Base-by-base conservation (phyloP, 345 rosid species). In the Sonneratia caseolaris region DNA sequence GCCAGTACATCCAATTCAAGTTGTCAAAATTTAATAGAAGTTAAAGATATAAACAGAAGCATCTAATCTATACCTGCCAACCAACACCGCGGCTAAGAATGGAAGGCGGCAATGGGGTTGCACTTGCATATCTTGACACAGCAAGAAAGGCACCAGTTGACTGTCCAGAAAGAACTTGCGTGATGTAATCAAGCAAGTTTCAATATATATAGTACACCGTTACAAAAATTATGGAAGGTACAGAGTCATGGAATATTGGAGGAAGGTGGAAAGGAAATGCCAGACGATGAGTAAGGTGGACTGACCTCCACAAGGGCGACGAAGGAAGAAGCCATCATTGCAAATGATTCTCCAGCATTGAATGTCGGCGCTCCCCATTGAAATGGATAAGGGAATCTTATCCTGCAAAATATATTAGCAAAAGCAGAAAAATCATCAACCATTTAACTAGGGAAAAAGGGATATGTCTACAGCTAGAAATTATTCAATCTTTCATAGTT, bases 281-380 rank as follows among this genome's bases (percentile, higher is more conserved):
- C 37, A 13, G 2, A 62, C 9, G 12, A 13, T 35, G 38, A 62
- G 2, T 62, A 62, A 35, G 59, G 38, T 27, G 42, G 67, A 74
- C 74, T 68, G 73, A 86, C 98, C 98, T 94, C 98, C 55, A 90
- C 92, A 70, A 94, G 91, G 24, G 97, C 85, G 48, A 90, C 96
- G 72, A 94, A 91, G 57, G 98, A 94, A 81, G 85, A 70, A 72
- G 89, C 86, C 98, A 94, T 94, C 98, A 94, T 94, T 61, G 96
- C 97, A 66, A 94, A 94, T 64, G 95, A 79, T 84, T 94, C 98
- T 76, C 98, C 98, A 0, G 98, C 98, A 79, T 94, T 88, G 73
- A 94, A 94, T 36, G 96, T 81, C 66, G 98, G 98, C 74, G 98
- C 89, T 79, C 98, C 98, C 98, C 97, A 94, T 80, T 94, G 98